Conservation (phyloP, 2,329 filamentous ascomycete species). For the Hypoxylon sp. region DNA sequence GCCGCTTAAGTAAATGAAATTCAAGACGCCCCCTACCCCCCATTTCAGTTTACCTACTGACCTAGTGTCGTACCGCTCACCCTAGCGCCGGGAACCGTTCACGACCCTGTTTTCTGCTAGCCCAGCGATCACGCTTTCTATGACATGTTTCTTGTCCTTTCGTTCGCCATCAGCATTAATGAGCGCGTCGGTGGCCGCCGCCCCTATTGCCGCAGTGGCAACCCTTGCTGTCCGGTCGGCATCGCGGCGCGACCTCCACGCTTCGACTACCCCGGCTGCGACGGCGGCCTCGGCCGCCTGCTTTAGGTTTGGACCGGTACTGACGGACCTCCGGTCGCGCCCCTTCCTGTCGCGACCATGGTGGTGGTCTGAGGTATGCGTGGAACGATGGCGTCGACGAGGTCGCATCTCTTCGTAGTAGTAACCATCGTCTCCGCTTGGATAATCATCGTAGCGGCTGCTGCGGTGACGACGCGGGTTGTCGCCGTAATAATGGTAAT, state of each 20-base stretch:
- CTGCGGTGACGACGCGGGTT: slow-evolving; percentile 5
- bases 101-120: slow-evolving; percentile 45
- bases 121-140: slow-evolving; percentile 45
- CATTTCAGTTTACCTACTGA: too few species aligned
- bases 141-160: slow-evolving; percentile 40
- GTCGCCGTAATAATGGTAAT: not conserved
- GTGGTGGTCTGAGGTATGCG: not conserved
- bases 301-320: slow-evolving; percentile 29
- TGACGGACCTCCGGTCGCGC: not conserved
- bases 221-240: slow-evolving; percentile 37
- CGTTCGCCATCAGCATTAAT: slow-evolving; percentile 27
- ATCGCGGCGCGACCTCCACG: slow-evolving; percentile 41
- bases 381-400: not conserved
- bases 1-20: too few species aligned
- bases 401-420: slow-evolving; percentile 4
- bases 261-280: slow-evolving; percentile 43
- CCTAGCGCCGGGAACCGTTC: slow-evolving; percentile 37
- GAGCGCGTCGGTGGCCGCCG: slow-evolving; percentile 44
- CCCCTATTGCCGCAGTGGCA: slow-evolving; percentile 47
- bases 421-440: not conserved
- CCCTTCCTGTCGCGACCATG: not conserved
- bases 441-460: slow-evolving; percentile 1
- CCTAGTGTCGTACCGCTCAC: too few species aligned
- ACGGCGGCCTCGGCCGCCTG: slow-evolving; percentile 45
- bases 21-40: too few species aligned